phyloP scores from a whole-genome alignment of 2,329 filamentous ascomycete species.

The Berkeleyomyces basicola region DNA sequence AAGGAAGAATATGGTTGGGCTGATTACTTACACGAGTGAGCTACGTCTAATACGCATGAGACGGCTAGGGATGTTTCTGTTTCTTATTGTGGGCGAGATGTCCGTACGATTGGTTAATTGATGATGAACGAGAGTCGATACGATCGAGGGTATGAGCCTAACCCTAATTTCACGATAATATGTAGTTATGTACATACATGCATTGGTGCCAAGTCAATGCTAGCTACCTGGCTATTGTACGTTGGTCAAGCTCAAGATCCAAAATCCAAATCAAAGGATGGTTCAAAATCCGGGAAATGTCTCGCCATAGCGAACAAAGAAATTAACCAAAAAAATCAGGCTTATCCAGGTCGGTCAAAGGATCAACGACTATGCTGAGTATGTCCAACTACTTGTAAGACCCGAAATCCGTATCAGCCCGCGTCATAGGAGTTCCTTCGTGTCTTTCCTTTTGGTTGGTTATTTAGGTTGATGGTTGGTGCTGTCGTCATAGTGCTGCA shows the following conservation, averaged over 20 bases:
- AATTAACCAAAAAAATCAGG: not conserved
- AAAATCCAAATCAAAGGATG: no score
- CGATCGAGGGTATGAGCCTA: no score
- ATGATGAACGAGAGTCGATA: no score
- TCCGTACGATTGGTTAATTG: no score
- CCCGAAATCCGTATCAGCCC: not conserved
- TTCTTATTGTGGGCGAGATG: no score
- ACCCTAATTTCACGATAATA: no score
- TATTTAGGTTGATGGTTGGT: not conserved
- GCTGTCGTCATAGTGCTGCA: not conserved
- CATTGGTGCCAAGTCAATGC: no score
- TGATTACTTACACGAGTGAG: slow-evolving; percentile 7
- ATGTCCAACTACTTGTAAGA: not conserved
- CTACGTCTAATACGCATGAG: not conserved
- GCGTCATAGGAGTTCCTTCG: not conserved
- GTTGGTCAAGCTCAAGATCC: no score
- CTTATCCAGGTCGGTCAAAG: not conserved
- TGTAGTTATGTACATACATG: no score
- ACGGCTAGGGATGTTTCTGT: no score
- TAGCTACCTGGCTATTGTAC: no score
- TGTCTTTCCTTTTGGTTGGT: not conserved
- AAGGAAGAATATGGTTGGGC: slow-evolving; percentile 6
- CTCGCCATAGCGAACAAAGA: not conserved
- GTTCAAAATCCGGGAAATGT: no score
- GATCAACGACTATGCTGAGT: not conserved